These are phyloP conservation scores for Penicillium hesseltinei DNA, from an alignment of 2,329 filamentous ascomycete genomes.

Conservation along the genomic window DNA sequence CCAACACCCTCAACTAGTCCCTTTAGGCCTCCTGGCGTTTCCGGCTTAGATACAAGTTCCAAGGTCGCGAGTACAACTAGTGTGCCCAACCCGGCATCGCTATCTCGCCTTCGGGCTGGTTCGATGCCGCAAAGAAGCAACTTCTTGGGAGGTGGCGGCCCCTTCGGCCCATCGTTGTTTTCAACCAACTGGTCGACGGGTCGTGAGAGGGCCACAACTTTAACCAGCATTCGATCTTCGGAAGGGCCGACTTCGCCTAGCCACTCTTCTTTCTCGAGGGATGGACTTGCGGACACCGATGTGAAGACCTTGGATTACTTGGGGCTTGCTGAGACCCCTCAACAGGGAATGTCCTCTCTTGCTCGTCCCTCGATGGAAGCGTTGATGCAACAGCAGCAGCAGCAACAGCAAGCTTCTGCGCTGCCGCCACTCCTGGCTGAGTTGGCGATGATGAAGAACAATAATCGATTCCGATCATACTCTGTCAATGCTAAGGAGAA, in stretches of 20 bases:
- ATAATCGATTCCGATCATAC: constrained; percentile 91
- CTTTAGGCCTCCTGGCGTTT: constrained; percentile 64
- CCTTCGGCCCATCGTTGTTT: constrained; percentile 89
- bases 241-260: constrained; percentile 86
- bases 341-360: constrained; percentile 71
- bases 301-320: constrained; percentile 94
- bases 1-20: constrained; percentile 84
- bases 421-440: constrained; percentile 68
- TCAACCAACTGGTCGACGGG: constrained; percentile 78
- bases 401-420: constrained; percentile 46
- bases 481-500: constrained; percentile 98
- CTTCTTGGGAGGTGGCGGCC: constrained; percentile 58
- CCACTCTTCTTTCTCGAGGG: constrained; percentile 80
- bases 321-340: constrained; percentile 88
- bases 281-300: constrained; percentile 80
- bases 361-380: constrained; percentile 59
- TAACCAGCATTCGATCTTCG: constrained; percentile 83
- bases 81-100: constrained; percentile 65
- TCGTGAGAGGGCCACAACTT: constrained; percentile 79
- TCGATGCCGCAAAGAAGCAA: constrained; percentile 89
- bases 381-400: constrained; percentile 51
- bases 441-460: constrained; percentile 71
- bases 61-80: constrained; percentile 44
- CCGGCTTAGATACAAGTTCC: constrained; percentile 41
- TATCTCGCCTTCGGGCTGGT: constrained; percentile 84